Base-by-base conservation (phyloP, 2,329 filamentous ascomycete species). In the Aureobasidium pullulans region DNA sequence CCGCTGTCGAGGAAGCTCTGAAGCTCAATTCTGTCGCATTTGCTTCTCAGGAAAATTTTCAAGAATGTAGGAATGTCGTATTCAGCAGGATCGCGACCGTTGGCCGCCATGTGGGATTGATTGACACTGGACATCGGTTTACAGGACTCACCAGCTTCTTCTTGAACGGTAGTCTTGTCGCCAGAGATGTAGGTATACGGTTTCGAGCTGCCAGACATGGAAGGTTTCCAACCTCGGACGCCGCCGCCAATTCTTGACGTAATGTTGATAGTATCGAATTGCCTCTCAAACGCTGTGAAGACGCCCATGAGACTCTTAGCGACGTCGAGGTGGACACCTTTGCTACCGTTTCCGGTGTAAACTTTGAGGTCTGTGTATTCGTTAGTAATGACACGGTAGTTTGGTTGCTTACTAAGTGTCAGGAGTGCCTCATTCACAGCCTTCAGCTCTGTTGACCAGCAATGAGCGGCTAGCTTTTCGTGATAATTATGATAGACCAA, bases 211-310 rank as follows among this genome's bases (percentile, higher is more conserved):
- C 28, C 29, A 23, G 50, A 23, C 28, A 23, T 6, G 5, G 50
- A 23, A 10, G 36, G 28, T n/a, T 29, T 29, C n/a, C 44, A 5
- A 11, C 29, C 52, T n/a, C 31, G 29, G 0, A 56, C 32, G 32
- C 53, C 53, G 1, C 42, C 42, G 5, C 49, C n/a, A 10, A 60
- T 56, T 7, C 48, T 43, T 1, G 19, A 29, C 15, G 58, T 56
- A 5, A 16, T 47, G 9, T 44, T 47, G 40, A 60, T 49, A 2
- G 40, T 16, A 29, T 60, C 49, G 6, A 60, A 46, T 4, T 60
- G 58, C 28, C 49, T 39, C 16, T 60, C 58, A 28, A 60, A 60
- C 3, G 49, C 49, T n/a, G 58, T 60, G 6, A 54, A 54, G 19
- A 60, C 31, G 29, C 19, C 39, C 40, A 56, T 19, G 11, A 56